These are phyloP conservation scores for Caloboletus firmus DNA, from an alignment of 1,284 basidiomycete genomes.

Conservation along the genomic window DNA sequence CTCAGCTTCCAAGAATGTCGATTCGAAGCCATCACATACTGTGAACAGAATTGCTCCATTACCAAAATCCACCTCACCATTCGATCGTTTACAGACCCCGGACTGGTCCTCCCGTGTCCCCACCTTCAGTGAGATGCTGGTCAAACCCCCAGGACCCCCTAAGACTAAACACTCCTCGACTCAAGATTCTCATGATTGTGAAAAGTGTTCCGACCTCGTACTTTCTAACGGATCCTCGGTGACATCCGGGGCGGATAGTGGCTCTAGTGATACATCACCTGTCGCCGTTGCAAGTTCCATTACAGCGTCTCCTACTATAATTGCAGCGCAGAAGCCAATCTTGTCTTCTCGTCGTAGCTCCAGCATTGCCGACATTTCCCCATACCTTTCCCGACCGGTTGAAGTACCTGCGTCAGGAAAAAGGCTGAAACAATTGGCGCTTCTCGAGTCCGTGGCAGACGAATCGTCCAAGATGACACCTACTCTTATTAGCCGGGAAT, in stretches of 20 bases:
- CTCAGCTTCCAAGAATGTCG: conserved; percentile 47
- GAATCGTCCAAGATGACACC: conserved; percentile 66
- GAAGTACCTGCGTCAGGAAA: conserved; percentile 57
- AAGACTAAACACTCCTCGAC: conserved; percentile 5
- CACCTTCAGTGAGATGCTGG: conserved; percentile 15
- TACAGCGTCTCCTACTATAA: conserved; percentile 3
- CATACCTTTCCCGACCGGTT: conserved; percentile 54
- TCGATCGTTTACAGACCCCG: conserved; percentile 22
- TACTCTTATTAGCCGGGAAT: conserved; percentile 40
- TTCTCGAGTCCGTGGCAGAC: conserved; percentile 71
- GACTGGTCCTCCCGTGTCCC: conserved; percentile 38
- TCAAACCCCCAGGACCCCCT: conserved; percentile 7
- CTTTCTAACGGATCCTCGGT: conserved; percentile 17
- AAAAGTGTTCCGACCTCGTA: conserved; percentile 12
- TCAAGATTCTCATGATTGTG: conserved; percentile 9
- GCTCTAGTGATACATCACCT: conserved; percentile 14
- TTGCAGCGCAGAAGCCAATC: conserved; percentile 22
- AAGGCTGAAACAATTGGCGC: conserved; percentile 66
- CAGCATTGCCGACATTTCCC: conserved; percentile 60
- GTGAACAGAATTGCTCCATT: conserved; percentile 5
- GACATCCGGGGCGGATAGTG: conserved; percentile 24
- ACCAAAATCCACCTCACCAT: conserved; percentile 9
- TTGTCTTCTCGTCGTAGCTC: conserved; percentile 38
- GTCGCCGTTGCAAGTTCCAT: conserved; percentile 4
- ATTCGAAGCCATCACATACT: conserved; percentile 7